A percentile compares a stretch with the other conserved stretches of the same genome.
phyloP scores from a whole-genome alignment of 1,139 yeast genomes.

The Tardiomyces blankii region DNA sequence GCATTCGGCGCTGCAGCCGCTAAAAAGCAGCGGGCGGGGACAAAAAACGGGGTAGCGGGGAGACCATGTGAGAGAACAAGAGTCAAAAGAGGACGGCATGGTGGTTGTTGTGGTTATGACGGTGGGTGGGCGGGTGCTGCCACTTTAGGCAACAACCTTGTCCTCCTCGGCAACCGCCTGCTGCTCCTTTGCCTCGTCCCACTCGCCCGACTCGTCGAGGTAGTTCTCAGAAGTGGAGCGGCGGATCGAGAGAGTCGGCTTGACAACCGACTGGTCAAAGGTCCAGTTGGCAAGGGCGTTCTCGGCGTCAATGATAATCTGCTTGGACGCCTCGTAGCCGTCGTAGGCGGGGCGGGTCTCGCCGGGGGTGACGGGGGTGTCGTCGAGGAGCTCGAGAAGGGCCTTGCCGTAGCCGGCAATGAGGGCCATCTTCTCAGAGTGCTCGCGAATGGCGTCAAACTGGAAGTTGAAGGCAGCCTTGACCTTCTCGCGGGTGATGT shows the following conservation, averaged over 20 bases:
- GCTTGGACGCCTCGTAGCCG: slow-evolving; percentile 97
- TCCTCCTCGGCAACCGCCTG: slow-evolving; percentile 20
- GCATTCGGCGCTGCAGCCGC: too few relatives aligned
- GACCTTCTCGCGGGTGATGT: slow-evolving; percentile 94
- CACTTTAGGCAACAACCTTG: slow-evolving; percentile 4
- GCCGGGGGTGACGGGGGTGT: slow-evolving; percentile 96
- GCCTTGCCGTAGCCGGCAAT: slow-evolving; percentile 99
- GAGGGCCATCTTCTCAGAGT: slow-evolving; percentile 90
- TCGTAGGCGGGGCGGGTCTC: slow-evolving; percentile 98
- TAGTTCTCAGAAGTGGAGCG: slow-evolving; percentile 54
- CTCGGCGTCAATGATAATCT: slow-evolving; percentile 95
- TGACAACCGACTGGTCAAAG: slow-evolving; percentile 86
- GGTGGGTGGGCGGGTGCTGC: neutral
- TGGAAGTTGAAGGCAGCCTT: slow-evolving; percentile 97
- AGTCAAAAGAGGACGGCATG: too few relatives aligned
- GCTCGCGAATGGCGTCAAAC: slow-evolving; percentile 93
- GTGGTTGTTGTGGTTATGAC: too few relatives aligned
- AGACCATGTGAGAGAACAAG: neutral
- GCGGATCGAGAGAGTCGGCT: slow-evolving; percentile 85
- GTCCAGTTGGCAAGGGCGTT: slow-evolving; percentile 96
- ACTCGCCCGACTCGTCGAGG: slow-evolving; percentile 46
- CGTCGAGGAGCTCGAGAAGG: slow-evolving; percentile 86
- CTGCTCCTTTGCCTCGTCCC: slow-evolving; percentile 40
- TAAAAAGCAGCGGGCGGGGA: too few relatives aligned
- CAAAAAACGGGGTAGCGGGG: too few relatives aligned